Percentiles rank a stretch among this genome's conserved stretches.
Evolutionary conservation across 2,329 filamentous ascomycete genomes (phyloP).

Genomic region (Pseudogymnoascus pannorum): DNA sequence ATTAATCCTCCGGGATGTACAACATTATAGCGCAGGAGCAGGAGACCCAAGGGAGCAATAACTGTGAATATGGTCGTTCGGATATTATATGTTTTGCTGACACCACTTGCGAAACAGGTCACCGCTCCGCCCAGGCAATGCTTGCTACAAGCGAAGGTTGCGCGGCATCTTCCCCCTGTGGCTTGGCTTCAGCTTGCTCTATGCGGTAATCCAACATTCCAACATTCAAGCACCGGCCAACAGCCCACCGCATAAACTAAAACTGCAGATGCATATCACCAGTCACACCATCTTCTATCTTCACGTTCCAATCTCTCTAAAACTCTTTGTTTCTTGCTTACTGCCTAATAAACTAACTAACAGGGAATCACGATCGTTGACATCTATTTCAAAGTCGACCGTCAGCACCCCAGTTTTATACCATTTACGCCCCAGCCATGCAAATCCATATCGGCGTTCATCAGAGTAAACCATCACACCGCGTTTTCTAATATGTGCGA

Average conservation of each 20-base stretch:
- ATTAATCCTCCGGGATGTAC: slow-evolving; percentile 1
- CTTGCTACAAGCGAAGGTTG: slow-evolving; percentile 8
- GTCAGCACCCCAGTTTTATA: slow-evolving; percentile 9
- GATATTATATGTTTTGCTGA: slow-evolving; percentile 9
- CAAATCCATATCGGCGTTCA: slow-evolving; percentile 9
- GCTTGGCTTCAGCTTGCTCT: slow-evolving; percentile 5
- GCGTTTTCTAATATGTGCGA: slow-evolving; percentile 67
- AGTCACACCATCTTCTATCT: neutral
- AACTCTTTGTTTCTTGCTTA: slow-evolving; percentile 8
- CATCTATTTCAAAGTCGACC: slow-evolving; percentile 9
- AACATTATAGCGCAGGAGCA: slow-evolving; percentile 6
- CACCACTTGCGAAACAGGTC: slow-evolving; percentile 2
- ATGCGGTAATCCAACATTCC: neutral
- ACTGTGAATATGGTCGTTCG: neutral
- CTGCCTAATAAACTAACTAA: slow-evolving; percentile 9
- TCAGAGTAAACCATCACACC: slow-evolving; percentile 4
- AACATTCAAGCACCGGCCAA: neutral
- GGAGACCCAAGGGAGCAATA: slow-evolving; percentile 1
- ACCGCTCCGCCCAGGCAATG: slow-evolving; percentile 5
- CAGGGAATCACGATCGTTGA: slow-evolving; percentile 7
- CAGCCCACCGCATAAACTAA: neutral
- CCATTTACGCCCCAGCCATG: slow-evolving; percentile 10
- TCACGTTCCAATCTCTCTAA: neutral
- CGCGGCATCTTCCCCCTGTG: neutral
- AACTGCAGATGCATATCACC: neutral